Percentiles rank a stretch among this genome's conserved stretches.
phyloP scores from a whole-genome alignment of 2,329 filamentous ascomycete genomes.

The Aspergillus sp. region DNA sequence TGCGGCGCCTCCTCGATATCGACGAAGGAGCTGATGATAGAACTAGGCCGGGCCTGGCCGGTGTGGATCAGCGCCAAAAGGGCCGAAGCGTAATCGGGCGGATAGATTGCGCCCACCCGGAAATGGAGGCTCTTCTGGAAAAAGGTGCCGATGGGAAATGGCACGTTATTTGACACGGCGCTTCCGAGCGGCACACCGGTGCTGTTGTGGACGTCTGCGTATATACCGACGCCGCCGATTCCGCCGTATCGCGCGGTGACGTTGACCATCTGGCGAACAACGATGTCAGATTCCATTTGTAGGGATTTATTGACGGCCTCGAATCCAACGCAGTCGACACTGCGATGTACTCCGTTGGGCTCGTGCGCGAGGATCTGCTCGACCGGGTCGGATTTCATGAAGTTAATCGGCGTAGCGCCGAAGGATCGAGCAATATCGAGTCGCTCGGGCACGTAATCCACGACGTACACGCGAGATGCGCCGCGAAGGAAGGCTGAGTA shows the following conservation, averaged over 20 bases:
- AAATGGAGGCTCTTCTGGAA: neutral
- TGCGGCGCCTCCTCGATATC: neutral
- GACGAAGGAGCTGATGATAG: neutral
- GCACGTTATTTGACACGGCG: neutral
- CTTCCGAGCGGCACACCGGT: neutral
- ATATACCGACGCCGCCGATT: neutral
- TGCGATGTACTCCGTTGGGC: slow-evolving; percentile 8
- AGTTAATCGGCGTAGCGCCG: slow-evolving; percentile 60
- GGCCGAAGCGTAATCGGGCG: neutral
- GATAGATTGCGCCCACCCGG: neutral
- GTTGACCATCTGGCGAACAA: neutral
- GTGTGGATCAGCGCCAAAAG: neutral
- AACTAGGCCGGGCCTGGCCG: neutral
- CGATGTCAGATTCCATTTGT: neutral
- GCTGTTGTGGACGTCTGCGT: neutral
- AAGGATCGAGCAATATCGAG: slow-evolving; percentile 57
- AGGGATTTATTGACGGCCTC: slow-evolving; percentile 6
- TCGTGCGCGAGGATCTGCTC: slow-evolving; percentile 30
- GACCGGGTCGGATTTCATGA: slow-evolving; percentile 54
- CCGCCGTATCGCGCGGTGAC: neutral
- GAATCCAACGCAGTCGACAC: slow-evolving; percentile 17
- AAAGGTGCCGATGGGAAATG: neutral
- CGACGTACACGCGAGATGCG: slow-evolving; percentile 59
- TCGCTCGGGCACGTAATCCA: slow-evolving; percentile 61
- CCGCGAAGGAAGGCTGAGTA: slow-evolving; percentile 63